Evolutionary conservation across 768 basidiomycete species (phyloP).

Genomic region (Suillus subluteus): DNA sequence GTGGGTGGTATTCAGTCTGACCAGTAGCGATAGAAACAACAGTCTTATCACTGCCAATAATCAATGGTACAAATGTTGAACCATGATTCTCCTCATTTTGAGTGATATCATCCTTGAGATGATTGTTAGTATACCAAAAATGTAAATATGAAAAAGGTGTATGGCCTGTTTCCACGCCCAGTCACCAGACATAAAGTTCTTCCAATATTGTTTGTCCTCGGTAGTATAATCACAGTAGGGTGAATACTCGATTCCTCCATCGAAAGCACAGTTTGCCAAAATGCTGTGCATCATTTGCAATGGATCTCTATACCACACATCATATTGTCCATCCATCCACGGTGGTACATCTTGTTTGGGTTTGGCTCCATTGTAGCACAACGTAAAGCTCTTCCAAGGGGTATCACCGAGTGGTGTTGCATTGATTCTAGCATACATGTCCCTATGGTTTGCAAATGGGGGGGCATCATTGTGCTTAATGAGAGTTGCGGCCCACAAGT

Average conservation of each 20-base stretch:
- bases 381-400: conserved; percentile 31
- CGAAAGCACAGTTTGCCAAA: conserved; percentile 26
- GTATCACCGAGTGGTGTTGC: conserved; percentile 26
- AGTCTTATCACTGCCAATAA: too few species aligned
- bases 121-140: too few species aligned
- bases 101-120: too few species aligned
- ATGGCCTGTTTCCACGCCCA: too few species aligned
- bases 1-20: too few species aligned
- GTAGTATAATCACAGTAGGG: conserved; percentile 17
- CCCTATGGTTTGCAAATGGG: conserved; percentile 25
- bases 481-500: conserved; percentile 23
- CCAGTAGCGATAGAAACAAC: too few species aligned
- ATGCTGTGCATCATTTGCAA: conserved; percentile 19
- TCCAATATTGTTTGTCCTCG: not conserved
- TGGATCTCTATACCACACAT: conserved; percentile 31
- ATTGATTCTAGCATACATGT: conserved; percentile 32
- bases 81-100: too few species aligned
- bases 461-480: conserved; percentile 6
- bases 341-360: conserved; percentile 18
- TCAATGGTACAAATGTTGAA: too few species aligned
- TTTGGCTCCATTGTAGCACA: conserved; percentile 18
- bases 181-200: too few species aligned
- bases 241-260: conserved; percentile 23
- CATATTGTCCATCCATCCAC: conserved; percentile 30
- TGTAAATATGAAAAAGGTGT: too few species aligned